These are phyloP conservation scores for Hyaloscypha hepaticicola DNA, from an alignment of 495 filamentous ascomycete genomes.

Conservation along the genomic window DNA sequence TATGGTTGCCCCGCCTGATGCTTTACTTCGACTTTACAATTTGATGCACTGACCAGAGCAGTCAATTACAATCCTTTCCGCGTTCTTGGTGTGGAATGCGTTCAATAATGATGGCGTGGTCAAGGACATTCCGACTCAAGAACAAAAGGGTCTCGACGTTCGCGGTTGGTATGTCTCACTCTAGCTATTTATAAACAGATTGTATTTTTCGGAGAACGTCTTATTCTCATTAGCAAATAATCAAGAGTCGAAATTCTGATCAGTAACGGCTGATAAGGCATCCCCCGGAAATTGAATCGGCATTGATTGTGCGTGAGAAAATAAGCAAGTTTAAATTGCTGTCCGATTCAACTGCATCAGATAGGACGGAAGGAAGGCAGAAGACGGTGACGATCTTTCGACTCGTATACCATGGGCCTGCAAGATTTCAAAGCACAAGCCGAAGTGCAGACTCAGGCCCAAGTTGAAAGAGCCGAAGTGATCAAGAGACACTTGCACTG, in stretches of 20 bases:
- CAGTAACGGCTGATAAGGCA: background rate
- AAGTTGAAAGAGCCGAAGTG: background rate
- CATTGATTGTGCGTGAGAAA: background rate
- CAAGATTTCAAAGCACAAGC: background rate
- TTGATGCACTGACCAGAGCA: background rate
- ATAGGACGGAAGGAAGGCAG: background rate
- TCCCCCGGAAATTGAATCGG: background rate
- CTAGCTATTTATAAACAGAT: background rate
- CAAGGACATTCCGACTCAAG: background rate
- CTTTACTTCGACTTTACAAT: too few species aligned
- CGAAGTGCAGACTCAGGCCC: background rate
- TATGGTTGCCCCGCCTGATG: too few species aligned
- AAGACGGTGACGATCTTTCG: background rate
- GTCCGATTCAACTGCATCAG: background rate
- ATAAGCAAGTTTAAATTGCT: background rate
- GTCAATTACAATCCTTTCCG: background rate
- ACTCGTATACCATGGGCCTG: background rate
- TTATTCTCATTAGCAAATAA: background rate
- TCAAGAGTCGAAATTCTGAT: background rate
- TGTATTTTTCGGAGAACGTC: background rate
- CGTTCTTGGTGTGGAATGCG: background rate
- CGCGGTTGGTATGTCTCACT: background rate
- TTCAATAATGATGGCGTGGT: background rate
- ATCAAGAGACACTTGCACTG: background rate
- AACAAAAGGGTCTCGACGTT: background rate